Evolutionary conservation across 2,329 filamentous ascomycete species (phyloP), one percentile per base, ranked within the genome.

Genomic region (Penicillium oxalicum): DNA sequence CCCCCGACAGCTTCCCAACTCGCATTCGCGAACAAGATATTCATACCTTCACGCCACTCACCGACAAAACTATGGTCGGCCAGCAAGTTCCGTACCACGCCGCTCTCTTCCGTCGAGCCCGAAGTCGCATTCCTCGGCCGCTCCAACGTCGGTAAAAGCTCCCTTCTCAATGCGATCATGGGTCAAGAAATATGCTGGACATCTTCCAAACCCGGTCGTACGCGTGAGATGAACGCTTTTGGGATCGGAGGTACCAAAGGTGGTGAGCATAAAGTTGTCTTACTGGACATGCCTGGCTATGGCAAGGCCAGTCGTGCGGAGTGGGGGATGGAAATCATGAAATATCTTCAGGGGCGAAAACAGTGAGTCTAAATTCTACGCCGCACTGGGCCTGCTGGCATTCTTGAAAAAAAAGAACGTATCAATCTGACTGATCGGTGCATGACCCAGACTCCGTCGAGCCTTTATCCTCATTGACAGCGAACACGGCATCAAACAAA

Each of bases 221-320:
- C 84, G 5, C 74, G 74, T 51, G 77, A 78, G 13, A 84, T 87
- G 80, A 85, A 86, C 54, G 79, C 80, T 0, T 87, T 83, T 62
- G 78, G 77, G 2, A 73, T 86, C 18, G 74, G 80, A n/a, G 70
- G 71, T n/a, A 69, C 64, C 40, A 74, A 67, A 46, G 66, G 64
- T 7, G 68, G 70, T 45, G 63, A 72, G 50, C 63, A 66, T 13
- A 75, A 71, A 54, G 61, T 86, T 27, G 76, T 83, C 0, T 73
- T 88, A 32, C 72, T 88, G 18, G 84, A 88, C 64, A 85, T 85
- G 78, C 85, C 84, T 1, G 84, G 84, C 0, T 88, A 88, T 60
- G 84, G 84, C 4, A 76, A 79, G 48, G 82, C 77, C 1, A 82
- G 79, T 59, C 68, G 77, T 32, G 65, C 72, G 7, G 78, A 80